A percentile compares a stretch with the other conserved stretches of the same genome.
These are phyloP conservation scores for Cymbopogon flexuosus DNA, from an alignment of 202 grass and related monocot genomes.

Conservation along the genomic window DNA sequence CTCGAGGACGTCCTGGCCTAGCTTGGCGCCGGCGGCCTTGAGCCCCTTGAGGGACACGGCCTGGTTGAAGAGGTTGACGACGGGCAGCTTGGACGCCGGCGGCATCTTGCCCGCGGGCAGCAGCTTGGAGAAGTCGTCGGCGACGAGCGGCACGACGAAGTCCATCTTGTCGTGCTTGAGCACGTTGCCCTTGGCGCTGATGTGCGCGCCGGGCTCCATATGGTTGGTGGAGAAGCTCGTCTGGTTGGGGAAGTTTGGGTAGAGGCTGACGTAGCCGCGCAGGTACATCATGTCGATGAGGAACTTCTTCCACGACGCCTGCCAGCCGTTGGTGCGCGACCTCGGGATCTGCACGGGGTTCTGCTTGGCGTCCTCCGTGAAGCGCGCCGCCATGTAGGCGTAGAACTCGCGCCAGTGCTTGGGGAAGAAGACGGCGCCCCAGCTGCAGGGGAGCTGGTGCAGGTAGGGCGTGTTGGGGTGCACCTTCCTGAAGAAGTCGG, in stretches of 20 bases:
- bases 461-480: conserved; percentile 91
- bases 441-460: conserved; percentile 95
- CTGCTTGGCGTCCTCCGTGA: conserved; percentile 81
- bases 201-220: conserved; percentile 96
- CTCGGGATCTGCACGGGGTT: conserved; percentile 85
- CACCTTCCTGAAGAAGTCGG: conserved; percentile 58
- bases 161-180: conserved; percentile 62
- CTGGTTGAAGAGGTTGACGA: conserved; percentile 92
- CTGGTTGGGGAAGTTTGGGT: conserved; percentile 83
- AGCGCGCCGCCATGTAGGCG: conserved; percentile 76
- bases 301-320: conserved; percentile 97
- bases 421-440: conserved; percentile 97
- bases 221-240: conserved; percentile 95
- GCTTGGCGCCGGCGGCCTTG: conserved; percentile 79
- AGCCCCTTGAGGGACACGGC: conserved; percentile 63
- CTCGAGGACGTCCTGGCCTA: conserved; percentile 59
- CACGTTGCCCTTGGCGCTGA: conserved; percentile 69
- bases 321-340: conserved; percentile 89
- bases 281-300: conserved; percentile 99
- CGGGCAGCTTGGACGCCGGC: conserved; percentile 74
- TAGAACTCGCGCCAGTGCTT: conserved; percentile 99
- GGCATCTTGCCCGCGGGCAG: conserved; percentile 75
- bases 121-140: conserved; percentile 57
- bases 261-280: conserved; percentile 72
- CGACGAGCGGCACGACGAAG: conserved; percentile 77